A percentile compares a stretch with the other conserved stretches of the same genome.
Evolutionary conservation across 495 filamentous ascomycete genomes (phyloP).

Genomic region (Cryomyces antarcticus): DNA sequence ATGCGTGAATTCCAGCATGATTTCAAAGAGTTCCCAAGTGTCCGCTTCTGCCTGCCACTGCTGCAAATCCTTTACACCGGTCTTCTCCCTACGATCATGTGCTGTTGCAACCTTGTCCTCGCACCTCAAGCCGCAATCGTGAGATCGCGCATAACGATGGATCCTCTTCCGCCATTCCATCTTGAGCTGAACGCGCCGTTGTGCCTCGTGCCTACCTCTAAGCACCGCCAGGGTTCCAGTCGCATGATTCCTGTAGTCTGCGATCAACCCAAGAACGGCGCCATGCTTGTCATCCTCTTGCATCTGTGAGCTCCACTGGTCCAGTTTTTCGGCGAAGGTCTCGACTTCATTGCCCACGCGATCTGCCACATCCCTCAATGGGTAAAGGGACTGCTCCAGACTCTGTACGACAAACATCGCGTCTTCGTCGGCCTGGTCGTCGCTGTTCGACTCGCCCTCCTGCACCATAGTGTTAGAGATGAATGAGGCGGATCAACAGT

Average conservation of each 20-base stretch:
- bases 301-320: constrained; percentile 5
- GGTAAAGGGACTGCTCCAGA: too few species aligned
- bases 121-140: background rate
- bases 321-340: constrained; percentile 8
- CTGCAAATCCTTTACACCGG: constrained; percentile 29
- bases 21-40: constrained; percentile 69
- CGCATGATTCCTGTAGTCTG: constrained; percentile 8
- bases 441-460: background rate
- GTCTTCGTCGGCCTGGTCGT: background rate
- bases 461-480: too few species aligned
- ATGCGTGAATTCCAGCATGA: constrained; percentile 27
- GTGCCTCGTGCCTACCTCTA: constrained; percentile 12
- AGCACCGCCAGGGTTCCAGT: constrained; percentile 16
- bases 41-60: constrained; percentile 54
- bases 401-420: too few species aligned
- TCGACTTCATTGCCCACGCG: constrained; percentile 11
- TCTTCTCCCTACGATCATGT: constrained; percentile 3
- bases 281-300: background rate
- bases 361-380: constrained; percentile 10
- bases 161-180: too few species aligned
- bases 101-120: background rate
- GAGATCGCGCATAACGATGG: background rate
- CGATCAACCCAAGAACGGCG: constrained; percentile 3
- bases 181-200: constrained; percentile 3
- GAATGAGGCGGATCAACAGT: too few species aligned